Conservation (phyloP, 2,329 filamentous ascomycete species). For the Talaromyces sp. region DNA sequence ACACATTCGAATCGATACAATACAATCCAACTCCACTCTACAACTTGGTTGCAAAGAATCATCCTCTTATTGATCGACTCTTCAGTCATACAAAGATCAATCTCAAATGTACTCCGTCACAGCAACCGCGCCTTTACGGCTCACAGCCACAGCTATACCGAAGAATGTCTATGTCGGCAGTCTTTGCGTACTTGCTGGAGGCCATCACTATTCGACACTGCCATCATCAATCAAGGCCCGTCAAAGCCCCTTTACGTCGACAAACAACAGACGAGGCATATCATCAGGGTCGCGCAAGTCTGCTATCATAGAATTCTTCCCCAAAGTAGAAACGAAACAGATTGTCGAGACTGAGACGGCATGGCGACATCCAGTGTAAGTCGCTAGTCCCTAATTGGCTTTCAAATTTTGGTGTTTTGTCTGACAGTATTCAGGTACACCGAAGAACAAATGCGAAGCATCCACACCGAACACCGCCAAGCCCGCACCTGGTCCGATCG, state of each 20-base stretch:
- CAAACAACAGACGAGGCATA: constrained; percentile 20
- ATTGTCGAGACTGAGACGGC: constrained; percentile 64
- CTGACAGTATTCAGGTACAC: constrained; percentile 56
- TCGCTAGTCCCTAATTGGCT: too few relatives aligned
- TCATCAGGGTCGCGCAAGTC: constrained; percentile 36
- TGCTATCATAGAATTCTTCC: constrained; percentile 56
- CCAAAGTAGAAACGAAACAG: constrained; percentile 55
- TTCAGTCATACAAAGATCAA: constrained; percentile 3
- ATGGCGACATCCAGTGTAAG: constrained; percentile 65
- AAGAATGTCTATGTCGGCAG: constrained; percentile 24
- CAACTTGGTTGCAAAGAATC: neutral
- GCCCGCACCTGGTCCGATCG: constrained; percentile 73
- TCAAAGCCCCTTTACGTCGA: constrained; percentile 23
- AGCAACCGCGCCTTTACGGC: constrained; percentile 30
- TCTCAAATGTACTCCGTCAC: constrained; percentile 28
- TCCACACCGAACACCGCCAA: constrained; percentile 74
- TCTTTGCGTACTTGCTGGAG: constrained; percentile 14
- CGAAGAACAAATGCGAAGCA: constrained; percentile 71
- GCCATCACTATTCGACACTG: constrained; percentile 26
- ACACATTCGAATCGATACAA: neutral
- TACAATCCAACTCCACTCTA: neutral
- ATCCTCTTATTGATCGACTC: neutral
- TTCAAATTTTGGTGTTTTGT: too few relatives aligned
- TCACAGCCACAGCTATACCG: constrained; percentile 25
- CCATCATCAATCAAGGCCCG: constrained; percentile 28